Evolutionary conservation across 129 eudicot species (phyloP).

Genomic region (Artemisia annua): DNA sequence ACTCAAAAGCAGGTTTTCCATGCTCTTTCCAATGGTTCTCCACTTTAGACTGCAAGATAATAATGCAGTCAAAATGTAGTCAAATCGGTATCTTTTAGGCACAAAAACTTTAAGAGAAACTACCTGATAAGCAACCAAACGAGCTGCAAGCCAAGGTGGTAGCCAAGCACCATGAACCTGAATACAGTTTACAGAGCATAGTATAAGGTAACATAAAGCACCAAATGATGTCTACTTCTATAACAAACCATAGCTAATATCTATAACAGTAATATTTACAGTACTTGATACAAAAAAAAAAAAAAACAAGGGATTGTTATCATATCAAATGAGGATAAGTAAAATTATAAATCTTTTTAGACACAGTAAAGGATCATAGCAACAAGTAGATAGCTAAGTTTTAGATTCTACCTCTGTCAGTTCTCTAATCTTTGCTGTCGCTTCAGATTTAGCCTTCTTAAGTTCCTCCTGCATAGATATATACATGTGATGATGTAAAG

Average conservation of each 20-base stretch:
- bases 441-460: slow-evolving; percentile 80
- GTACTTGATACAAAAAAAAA: background rate
- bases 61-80: slow-evolving; percentile 9
- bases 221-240: background rate
- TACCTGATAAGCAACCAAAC: slow-evolving; percentile 49
- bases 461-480: slow-evolving; percentile 63
- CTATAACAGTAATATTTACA: background rate
- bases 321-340: no score
- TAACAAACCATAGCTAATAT: background rate
- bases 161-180: slow-evolving; percentile 79
- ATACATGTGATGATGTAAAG: background rate
- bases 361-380: background rate
- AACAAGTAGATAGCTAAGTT: slow-evolving; percentile 13
- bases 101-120: slow-evolving; percentile 11
- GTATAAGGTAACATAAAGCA: slow-evolving; percentile 19
- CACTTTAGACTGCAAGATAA: slow-evolving; percentile 46
- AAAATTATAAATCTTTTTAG: no score
- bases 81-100: slow-evolving; percentile 19
- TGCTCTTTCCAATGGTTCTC: slow-evolving; percentile 62
- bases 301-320: no score
- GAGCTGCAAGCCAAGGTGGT: slow-evolving; percentile 83
- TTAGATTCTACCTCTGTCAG: slow-evolving; percentile 52
- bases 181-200: slow-evolving; percentile 10
- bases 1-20: slow-evolving; percentile 65
- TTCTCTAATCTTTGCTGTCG: slow-evolving; percentile 53